phyloP scores from a whole-genome alignment of 106 monocot genomes.

The Agapanthus africanus region DNA sequence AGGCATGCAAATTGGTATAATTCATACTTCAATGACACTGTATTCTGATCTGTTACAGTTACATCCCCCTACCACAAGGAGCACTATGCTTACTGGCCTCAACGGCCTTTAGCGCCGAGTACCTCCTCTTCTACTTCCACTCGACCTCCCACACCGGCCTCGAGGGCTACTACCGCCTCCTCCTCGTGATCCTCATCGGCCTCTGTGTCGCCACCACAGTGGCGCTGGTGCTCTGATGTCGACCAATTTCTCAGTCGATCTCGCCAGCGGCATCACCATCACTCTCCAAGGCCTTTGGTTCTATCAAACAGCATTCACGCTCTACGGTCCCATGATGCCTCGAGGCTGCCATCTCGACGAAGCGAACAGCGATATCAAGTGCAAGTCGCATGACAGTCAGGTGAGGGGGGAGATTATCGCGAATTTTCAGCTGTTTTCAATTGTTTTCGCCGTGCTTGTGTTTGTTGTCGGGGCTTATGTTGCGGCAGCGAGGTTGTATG shows the following conservation, averaged over 20 bases:
- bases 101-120: slow-evolving; percentile 73
- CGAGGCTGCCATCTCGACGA: slow-evolving; percentile 59
- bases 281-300: slow-evolving; percentile 99
- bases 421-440: slow-evolving; percentile 70
- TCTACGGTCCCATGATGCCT: slow-evolving; percentile 95
- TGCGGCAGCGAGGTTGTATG: slow-evolving; percentile 34
- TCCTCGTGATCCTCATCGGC: slow-evolving; percentile 75
- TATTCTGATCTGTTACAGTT: no score
- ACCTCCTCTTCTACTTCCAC: slow-evolving; percentile 91
- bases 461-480: slow-evolving; percentile 39
- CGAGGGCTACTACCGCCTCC: slow-evolving; percentile 89
- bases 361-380: slow-evolving; percentile 25
- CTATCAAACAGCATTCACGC: slow-evolving; percentile 97
- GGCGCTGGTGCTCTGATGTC: slow-evolving; percentile 58
- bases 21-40: no score
- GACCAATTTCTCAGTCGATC: slow-evolving; percentile 52
- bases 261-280: slow-evolving; percentile 42
- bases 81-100: slow-evolving; percentile 68
- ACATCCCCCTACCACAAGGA: slow-evolving; percentile 54
- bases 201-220: slow-evolving; percentile 55
- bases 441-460: slow-evolving; percentile 43
- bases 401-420: slow-evolving; percentile 70
- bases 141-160: slow-evolving; percentile 84
- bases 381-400: slow-evolving; percentile 31
- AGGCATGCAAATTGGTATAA: no score